Base-by-base conservation (phyloP, 805 yeast species). In the Candida maltosa region DNA sequence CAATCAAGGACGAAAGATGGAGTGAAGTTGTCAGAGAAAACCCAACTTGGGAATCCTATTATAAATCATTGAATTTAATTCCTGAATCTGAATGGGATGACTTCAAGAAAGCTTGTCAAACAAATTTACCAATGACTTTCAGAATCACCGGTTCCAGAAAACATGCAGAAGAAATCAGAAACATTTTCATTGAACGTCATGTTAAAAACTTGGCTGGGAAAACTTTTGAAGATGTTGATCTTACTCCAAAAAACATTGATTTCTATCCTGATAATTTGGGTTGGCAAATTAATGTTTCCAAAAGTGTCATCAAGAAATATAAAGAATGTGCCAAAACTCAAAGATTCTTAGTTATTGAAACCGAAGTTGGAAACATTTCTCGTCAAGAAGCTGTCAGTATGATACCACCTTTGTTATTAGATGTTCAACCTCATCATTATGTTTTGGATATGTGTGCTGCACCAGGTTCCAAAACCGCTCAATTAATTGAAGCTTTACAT, bases 371-470 rank as follows among this genome's bases (percentile, higher is more conserved):
- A 42, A 91, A 93, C 65, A 87, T 93, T 41, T 85, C 95, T 21
- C 79, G 99, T 60, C 99, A 89, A 63, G 99, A 93, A 64, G 97
- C 97, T 1, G 99, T 93, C 2, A 89, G 97, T 1, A 93, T 93
- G 99, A 88, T 93, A 47, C 98, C 99, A 26, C 98, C 99, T 4
- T 73, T 93, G 47, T 77, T 93, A 29, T 67, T 93, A 55, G 96
- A 89, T 47, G 88, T 93, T 33, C 64, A 87, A 65, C 93, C 98
- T n/a, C 86, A 88, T 49, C 98, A 93, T 58, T 69, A 75, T 35
- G 98, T 93, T 19, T 68, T 93, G 48, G 99, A 93, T 56, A 86
- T 94, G 87, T 93, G 99, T 70, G 99, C 99, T 20, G 97, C 97
- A 6, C 99, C 99, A 20, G 99, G 99, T 22, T 88, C 97, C 23